Evolutionary conservation across 257 asterid genomes (phyloP).

Genomic region (Ocimum tenuiflorum): DNA sequence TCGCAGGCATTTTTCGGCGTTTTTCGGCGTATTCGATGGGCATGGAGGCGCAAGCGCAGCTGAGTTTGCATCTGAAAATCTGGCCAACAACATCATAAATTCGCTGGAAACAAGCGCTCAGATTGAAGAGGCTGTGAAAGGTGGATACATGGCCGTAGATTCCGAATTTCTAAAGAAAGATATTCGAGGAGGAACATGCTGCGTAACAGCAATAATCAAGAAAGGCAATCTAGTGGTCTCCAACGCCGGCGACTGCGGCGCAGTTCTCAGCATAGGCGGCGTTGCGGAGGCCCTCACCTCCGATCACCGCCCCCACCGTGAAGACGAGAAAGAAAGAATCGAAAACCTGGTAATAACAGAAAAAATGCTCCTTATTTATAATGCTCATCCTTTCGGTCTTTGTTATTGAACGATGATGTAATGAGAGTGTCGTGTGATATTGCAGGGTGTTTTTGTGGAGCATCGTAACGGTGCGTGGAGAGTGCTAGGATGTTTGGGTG

Average conservation of each 20-base stretch:
- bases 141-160: slow-evolving; percentile 62
- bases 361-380: too few species aligned
- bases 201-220: slow-evolving; percentile 61
- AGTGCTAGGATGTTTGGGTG: slow-evolving; percentile 76
- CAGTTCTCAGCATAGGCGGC: slow-evolving; percentile 59
- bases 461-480: slow-evolving; percentile 61
- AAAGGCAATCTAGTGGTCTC: slow-evolving; percentile 58
- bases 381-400: neutral
- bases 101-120: slow-evolving; percentile 22
- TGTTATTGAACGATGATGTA: slow-evolving; percentile 12
- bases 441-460: slow-evolving; percentile 77
- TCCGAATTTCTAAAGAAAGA: slow-evolving; percentile 49
- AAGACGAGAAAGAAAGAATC: slow-evolving; percentile 57
- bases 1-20: slow-evolving; percentile 42
- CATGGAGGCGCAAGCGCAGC: slow-evolving; percentile 81
- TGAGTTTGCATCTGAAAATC: slow-evolving; percentile 52
- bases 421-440: neutral
- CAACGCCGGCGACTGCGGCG: slow-evolving; percentile 88
- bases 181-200: slow-evolving; percentile 61
- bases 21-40: slow-evolving; percentile 72
- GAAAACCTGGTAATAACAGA: slow-evolving; percentile 45
- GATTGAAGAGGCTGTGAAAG: slow-evolving; percentile 43
- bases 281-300: slow-evolving; percentile 62
- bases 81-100: slow-evolving; percentile 35
- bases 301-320: slow-evolving; percentile 63